A percentile compares a stretch with the other conserved stretches of the same genome.
Conservation (phyloP, 495 filamentous ascomycete species). For the Penicillium flavigenum region DNA sequence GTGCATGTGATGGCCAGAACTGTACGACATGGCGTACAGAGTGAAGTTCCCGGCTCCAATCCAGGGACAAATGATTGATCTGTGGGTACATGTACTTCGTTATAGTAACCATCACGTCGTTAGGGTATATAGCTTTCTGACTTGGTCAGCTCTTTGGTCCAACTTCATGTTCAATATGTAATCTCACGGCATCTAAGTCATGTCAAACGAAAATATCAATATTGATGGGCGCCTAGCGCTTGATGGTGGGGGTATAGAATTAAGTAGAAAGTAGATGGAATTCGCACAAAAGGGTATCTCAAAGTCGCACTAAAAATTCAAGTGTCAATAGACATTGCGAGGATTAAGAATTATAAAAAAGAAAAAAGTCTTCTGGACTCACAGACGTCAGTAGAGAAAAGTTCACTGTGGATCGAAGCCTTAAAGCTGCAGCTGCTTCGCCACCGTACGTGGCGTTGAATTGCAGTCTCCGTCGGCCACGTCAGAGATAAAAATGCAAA, state of each 20-base stretch:
- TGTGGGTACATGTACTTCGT: constrained; percentile 24
- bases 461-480: constrained; percentile 26
- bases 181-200: constrained; percentile 2
- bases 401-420: constrained; percentile 30
- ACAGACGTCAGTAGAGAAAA: constrained; percentile 25
- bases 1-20: constrained; percentile 35
- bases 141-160: constrained; percentile 2
- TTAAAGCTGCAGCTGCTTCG: constrained; percentile 43
- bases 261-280: constrained; percentile 14
- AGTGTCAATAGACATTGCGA: constrained; percentile 18
- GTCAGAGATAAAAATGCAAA: constrained; percentile 23
- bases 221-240: constrained; percentile 13
- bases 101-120: constrained; percentile 39
- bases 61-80: constrained; percentile 30
- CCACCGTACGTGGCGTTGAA: constrained; percentile 38
- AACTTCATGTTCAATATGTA: background rate
- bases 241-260: constrained; percentile 11
- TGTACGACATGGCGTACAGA: constrained; percentile 42
- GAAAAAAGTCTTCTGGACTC: constrained; percentile 1
- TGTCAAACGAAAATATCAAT: constrained; percentile 17
- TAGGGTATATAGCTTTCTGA: background rate
- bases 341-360: constrained; percentile 8
- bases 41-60: constrained; percentile 30
- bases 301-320: constrained; percentile 13
- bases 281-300: constrained; percentile 12